Conservation (phyloP, 208 protist genomes). For the Leishmania tropica region DNA sequence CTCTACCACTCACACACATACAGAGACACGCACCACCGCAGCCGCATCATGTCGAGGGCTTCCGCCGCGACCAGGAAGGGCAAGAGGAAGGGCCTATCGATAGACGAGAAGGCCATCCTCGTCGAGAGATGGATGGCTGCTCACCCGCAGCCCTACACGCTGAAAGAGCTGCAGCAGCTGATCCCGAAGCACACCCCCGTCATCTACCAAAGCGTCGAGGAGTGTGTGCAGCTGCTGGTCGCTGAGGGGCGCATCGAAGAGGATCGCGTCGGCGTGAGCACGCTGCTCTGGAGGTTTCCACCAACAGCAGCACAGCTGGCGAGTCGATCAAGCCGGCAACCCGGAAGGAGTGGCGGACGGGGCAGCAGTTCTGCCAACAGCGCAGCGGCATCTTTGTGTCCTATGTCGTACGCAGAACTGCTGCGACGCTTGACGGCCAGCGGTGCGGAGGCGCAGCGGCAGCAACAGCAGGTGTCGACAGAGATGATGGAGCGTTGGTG, state of each 20-base stretch:
- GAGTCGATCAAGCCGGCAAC: background rate
- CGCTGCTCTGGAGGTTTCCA: slow-evolving; percentile 84
- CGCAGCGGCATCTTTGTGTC: background rate
- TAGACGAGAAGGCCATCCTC: slow-evolving; percentile 79
- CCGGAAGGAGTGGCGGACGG: background rate
- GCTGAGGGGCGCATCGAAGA: slow-evolving; percentile 66
- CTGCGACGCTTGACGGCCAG: slow-evolving; percentile 8
- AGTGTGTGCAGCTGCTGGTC: slow-evolving; percentile 80
- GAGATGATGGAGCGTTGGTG: slow-evolving; percentile 9
- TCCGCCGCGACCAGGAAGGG: slow-evolving; percentile 33
- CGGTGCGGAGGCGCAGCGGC: background rate
- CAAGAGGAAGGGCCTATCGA: slow-evolving; percentile 76
- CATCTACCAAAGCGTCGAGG: slow-evolving; percentile 83
- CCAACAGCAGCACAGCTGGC: slow-evolving; percentile 9
- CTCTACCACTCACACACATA: background rate
- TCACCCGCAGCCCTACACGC: slow-evolving; percentile 72
- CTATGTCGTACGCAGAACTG: slow-evolving; percentile 12
- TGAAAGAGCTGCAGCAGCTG: slow-evolving; percentile 73
- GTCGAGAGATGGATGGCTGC: slow-evolving; percentile 65
- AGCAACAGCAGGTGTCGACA: background rate
- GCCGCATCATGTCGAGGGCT: slow-evolving; percentile 1
- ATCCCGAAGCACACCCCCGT: slow-evolving; percentile 77
- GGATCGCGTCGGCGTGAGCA: slow-evolving; percentile 76
- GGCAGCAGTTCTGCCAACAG: background rate
- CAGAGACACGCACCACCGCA: background rate